Base-by-base conservation (phyloP, 2,329 filamentous ascomycete genomes). In the Trichoderma lentiforme region DNA sequence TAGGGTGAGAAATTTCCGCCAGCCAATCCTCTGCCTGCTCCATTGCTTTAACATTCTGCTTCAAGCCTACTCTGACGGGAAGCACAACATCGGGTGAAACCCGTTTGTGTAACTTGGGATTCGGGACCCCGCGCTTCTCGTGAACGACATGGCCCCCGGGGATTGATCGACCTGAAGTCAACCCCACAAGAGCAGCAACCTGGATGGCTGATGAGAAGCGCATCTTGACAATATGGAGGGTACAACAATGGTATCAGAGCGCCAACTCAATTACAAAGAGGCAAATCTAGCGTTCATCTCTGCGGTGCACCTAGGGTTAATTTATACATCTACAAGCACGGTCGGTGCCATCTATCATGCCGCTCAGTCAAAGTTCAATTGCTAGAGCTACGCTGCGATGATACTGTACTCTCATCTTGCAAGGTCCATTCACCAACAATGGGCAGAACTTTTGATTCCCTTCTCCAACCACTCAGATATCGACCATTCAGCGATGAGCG, bases 11-110 rank as follows among this genome's bases (percentile, higher is more conserved):
- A 21, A 86, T 82, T 34, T 83, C 80, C 34, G 79, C 77, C 28
- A 85, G 76, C 63, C 82, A 81, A 61, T 82, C 80, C 67, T 85
- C 83, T 6, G 80, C 83, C 36, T 78, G 78, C 66, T 85, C 79
- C 7, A 85, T 74, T 72, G 85, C 85, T 43, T 80, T 62, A 7
- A 47, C 69, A 61, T 68, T 80, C 73, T 86, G 84, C 21, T 80
- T 76, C n/a, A 86, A 77, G 7, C 83, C 84, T 53, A 86, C 83
- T 63, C 80, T 80, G 8, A 83, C 78, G 18, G 81, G 81, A 24
- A 83, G 65, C 12, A 67, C 36, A 30, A 61, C 72, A 51, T 72
- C 70, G 7, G 70, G 70, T 3, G 73, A 60, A 61, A 68, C 73
- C 6, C 72, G 65, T 21, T 62, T 73, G 28, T 64, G 62, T 8